Base-by-base conservation (phyloP, 2,329 filamentous ascomycete species). In the Bipolaris zeicola region DNA sequence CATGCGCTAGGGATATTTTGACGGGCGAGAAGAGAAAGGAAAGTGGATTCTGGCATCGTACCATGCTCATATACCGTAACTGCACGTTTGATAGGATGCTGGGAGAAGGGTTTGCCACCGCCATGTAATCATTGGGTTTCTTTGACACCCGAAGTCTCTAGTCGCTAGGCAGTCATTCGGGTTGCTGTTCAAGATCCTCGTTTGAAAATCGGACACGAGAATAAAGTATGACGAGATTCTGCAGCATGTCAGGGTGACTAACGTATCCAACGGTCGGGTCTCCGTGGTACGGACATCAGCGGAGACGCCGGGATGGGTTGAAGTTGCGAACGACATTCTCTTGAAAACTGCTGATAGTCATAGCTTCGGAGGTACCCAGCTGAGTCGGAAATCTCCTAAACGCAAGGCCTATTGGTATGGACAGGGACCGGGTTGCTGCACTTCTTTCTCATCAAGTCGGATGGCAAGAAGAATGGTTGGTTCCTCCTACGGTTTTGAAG, bases 221-320 rank as follows among this genome's bases (percentile, higher is more conserved):
- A 63, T 18, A 24, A 18, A 52, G 59, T 59, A 59, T 62, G 56
- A 62, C 60, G 47, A 66, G 58, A 62, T 64, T 44, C 52, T 57
- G 57, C 57, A 52, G 42, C 39, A 57, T 50, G 52, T 44, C 33
- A 56, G 57, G 51, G 48, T 54, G 52, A 39, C 47, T 45, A 26
- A 44, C 38, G 53, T 57, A 52, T 31, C 45, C 34, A 26, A 49
- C 28, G 38, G 33, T 24, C 44, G 37, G 31, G 37, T 43, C 44
- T 41, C 45, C 41, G n/a, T 42, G 34, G 28, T 36, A 46, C 37
- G 45, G 31, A 46, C 22, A 38, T 43, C 34, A 48, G 45, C 34
- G 20, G 20, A 24, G 24, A 48, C 13, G 33, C 24, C 26, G 44
- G 20, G 44, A n/a, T 24, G 18, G 33, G 24, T 47, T 13, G n/a